phyloP scores from a whole-genome alignment of 257 asterid genomes.

The Salvia miltiorrhiza region DNA sequence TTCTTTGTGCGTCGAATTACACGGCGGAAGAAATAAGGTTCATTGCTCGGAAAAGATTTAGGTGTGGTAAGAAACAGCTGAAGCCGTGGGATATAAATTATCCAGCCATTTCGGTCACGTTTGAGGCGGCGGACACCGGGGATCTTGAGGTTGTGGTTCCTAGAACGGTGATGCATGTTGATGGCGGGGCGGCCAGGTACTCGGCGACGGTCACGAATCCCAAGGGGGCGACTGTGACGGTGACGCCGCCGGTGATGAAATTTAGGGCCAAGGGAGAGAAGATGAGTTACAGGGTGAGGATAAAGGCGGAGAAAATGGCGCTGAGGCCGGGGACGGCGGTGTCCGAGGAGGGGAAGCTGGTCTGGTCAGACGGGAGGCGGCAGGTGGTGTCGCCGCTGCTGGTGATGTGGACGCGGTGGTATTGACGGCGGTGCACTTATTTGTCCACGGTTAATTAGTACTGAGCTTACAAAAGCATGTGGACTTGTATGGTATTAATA shows the following conservation, averaged over 20 bases:
- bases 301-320: constrained; percentile 42
- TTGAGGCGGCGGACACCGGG: constrained; percentile 26
- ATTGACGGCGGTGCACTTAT: background rate
- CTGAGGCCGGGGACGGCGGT: constrained; percentile 39
- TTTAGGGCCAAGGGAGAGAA: constrained; percentile 47
- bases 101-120: constrained; percentile 58
- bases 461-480: background rate
- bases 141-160: constrained; percentile 23
- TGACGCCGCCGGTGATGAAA: constrained; percentile 46
- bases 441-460: background rate
- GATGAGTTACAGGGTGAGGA: constrained; percentile 38
- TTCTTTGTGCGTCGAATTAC: constrained; percentile 64
- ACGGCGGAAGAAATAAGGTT: constrained; percentile 35
- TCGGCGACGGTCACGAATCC: constrained; percentile 36
- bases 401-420: constrained; percentile 55
- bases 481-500: background rate
- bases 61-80: constrained; percentile 31
- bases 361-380: constrained; percentile 62
- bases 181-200: constrained; percentile 33
- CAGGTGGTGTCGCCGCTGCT: constrained; percentile 64
- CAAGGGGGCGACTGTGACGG: constrained; percentile 34
- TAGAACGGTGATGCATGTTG: constrained; percentile 61
- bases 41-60: constrained; percentile 33
- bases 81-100: constrained; percentile 78
- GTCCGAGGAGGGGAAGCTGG: constrained; percentile 56